Base-by-base conservation (phyloP, 176 grass and related monocot species). In the Metroxylon sagu region DNA sequence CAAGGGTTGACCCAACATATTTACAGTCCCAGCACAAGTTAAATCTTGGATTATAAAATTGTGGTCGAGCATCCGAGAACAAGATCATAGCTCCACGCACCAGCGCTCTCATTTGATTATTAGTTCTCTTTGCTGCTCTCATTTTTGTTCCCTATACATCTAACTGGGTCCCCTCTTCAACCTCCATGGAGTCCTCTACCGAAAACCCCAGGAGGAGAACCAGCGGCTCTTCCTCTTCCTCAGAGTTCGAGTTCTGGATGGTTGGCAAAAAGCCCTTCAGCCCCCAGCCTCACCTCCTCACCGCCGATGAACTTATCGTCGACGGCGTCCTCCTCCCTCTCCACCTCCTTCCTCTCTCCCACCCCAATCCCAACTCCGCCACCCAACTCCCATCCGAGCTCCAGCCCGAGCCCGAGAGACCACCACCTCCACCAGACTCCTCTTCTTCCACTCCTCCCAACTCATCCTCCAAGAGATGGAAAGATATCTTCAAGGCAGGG, bases 201-300 rank as follows among this genome's bases (percentile, higher is more conserved):
- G 31, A 39, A 2, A 39, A 5, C 31, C 31, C 31, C 2, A 39
- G 31, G 7, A 39, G 31, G 6, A 39, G 31, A 78, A 62, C 5
- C 63, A 65, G 7, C 63, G 79, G 61, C 49, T 52, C 72, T 10
- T 43, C 35, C 48, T 77, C 83, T 57, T 92, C 93, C 7, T 76
- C 81, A 1, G 93, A 98, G 73, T 98, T 98, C 81, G 93, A 98
- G 82, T 98, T 98, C 84, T 98, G 93, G 93, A 85, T 87, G 66
- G 66, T 98, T 1, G 87, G 81, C 57, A 78, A 50, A 53, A 83
- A 88, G 70, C 72, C 82, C 0, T 66, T 52, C 23, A 69, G 80
- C 73, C 83, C 72, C 5, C 48, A 78, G 12, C 73, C 77, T 1
- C 51, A 29, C 8, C 73, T 88, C 28, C 81, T 87, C 76, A 91